Conservation (phyloP, 2,329 filamentous ascomycete species). For the Diplodia intermedia region DNA sequence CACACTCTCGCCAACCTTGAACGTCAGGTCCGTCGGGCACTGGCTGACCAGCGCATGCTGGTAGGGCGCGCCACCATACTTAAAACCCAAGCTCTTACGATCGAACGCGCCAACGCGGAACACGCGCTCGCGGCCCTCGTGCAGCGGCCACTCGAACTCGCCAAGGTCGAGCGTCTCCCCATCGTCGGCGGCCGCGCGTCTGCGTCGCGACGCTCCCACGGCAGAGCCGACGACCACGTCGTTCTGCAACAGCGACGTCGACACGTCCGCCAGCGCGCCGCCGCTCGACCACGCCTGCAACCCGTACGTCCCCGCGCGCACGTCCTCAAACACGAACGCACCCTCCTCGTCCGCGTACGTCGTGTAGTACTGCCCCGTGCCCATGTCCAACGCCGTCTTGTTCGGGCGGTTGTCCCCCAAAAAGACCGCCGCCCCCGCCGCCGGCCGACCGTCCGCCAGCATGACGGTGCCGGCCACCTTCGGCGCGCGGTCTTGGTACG, state of each 20-base stretch:
- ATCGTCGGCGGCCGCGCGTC: too few species aligned
- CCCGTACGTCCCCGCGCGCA: slow-evolving; percentile 56
- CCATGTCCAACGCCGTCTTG: slow-evolving; percentile 57
- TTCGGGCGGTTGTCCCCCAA: slow-evolving; percentile 57
- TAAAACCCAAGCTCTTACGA: slow-evolving; percentile 55
- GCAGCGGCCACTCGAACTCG: slow-evolving; percentile 4
- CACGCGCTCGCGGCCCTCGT: slow-evolving; percentile 46
- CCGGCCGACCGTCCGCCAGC: slow-evolving; percentile 58
- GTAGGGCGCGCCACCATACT: slow-evolving; percentile 52
- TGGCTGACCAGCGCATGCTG: slow-evolving; percentile 55
- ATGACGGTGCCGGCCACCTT: slow-evolving; percentile 52
- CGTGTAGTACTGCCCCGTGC: slow-evolving; percentile 57
- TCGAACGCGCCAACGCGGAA: slow-evolving; percentile 61
- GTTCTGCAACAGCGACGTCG: slow-evolving; percentile 53
- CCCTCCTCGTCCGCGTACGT: slow-evolving; percentile 54
- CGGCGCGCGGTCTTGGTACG: slow-evolving; percentile 58
- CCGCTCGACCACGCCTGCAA: slow-evolving; percentile 60
- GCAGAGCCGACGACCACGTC: slow-evolving; percentile 49
- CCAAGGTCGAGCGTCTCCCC: slow-evolving; percentile 13
- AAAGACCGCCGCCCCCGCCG: slow-evolving; percentile 58
- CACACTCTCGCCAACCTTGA: slow-evolving; percentile 51
- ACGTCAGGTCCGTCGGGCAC: slow-evolving; percentile 56
- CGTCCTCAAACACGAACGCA: slow-evolving; percentile 53
- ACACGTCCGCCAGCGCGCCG: slow-evolving; percentile 54
- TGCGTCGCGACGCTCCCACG: slow-evolving; percentile 5